Conservation (phyloP, 768 basidiomycete species). For the Lactarius deliciosus region DNA sequence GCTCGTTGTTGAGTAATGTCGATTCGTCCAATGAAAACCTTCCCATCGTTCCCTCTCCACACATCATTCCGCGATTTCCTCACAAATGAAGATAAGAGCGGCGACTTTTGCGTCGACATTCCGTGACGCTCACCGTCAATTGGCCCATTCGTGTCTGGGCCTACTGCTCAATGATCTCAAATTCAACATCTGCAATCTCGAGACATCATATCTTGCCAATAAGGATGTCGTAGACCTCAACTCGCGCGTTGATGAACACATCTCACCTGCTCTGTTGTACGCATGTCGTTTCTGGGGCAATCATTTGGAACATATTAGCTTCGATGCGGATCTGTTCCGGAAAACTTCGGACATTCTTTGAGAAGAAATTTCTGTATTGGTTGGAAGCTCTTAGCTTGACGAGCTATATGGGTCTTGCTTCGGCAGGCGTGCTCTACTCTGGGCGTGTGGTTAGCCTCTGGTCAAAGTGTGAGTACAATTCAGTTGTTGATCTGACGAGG, state of each 20-base stretch:
- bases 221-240: neutral
- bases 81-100: neutral
- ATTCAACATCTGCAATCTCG: conserved; percentile 13
- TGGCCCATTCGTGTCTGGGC: neutral
- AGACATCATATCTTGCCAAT: conserved; percentile 1
- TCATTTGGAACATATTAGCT: neutral
- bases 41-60: neutral
- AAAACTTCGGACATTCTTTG: neutral
- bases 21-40: neutral
- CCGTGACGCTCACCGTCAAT: neutral
- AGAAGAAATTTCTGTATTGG: neutral
- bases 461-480: neutral
- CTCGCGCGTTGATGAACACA: neutral
- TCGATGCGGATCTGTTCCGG: neutral
- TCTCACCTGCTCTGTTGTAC: conserved; percentile 2
- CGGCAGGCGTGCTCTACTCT: neutral
- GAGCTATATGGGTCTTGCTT: neutral
- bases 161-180: neutral
- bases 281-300: conserved; percentile 10
- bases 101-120: neutral
- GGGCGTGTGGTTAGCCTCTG: neutral
- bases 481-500: neutral
- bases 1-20: conserved; percentile 9
- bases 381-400: neutral
- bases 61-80: conserved; percentile 7